A percentile compares a stretch with the other conserved stretches of the same genome.
Evolutionary conservation across 2,329 filamentous ascomycete species (phyloP).

Genomic region (Teratosphaeria gauchensis): DNA sequence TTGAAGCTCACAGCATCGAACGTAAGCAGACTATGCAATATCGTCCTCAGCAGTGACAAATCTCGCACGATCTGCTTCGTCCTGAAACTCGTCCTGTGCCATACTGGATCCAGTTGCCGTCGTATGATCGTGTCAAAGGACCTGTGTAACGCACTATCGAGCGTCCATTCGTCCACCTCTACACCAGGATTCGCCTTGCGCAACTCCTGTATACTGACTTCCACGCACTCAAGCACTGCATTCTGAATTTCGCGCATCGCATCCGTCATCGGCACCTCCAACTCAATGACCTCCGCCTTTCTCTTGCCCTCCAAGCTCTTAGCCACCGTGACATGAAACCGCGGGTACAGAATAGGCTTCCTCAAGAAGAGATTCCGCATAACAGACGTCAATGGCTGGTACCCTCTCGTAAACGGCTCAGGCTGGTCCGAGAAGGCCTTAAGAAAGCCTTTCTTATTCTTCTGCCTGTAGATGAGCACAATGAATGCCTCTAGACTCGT

Average conservation of each 20-base stretch:
- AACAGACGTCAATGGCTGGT: conserved; percentile 79
- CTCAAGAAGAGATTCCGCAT: conserved; percentile 86
- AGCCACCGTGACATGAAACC: conserved; percentile 86
- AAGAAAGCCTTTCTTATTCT: conserved; percentile 86
- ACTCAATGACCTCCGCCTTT: conserved; percentile 92
- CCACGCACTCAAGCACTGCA: conserved; percentile 90
- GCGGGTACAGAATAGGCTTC: conserved; percentile 82
- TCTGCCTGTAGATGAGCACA: conserved; percentile 81
- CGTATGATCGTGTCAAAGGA: conserved; percentile 86
- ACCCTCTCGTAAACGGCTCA: conserved; percentile 80
- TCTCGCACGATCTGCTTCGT: conserved; percentile 92
- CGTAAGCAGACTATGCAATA: conserved; percentile 71
- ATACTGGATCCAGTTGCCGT: conserved; percentile 86
- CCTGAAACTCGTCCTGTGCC: conserved; percentile 92
- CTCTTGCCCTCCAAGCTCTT: conserved; percentile 81
- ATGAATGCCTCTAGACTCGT: conserved; percentile 94
- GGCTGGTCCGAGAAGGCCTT: conserved; percentile 95
- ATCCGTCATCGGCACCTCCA: conserved; percentile 93
- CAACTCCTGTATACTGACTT: conserved; percentile 85
- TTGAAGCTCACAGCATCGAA: conserved; percentile 88
- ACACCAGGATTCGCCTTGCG: conserved; percentile 83
- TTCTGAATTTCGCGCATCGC: conserved; percentile 89
- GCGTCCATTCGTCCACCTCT: conserved; percentile 94
- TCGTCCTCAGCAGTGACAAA: conserved; percentile 68
- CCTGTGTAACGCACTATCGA: conserved; percentile 83